Evolutionary conservation across 83 land plant genomes (phyloP), one percentile per base, ranked within the genome.

Genomic region (Picea abies): DNA sequence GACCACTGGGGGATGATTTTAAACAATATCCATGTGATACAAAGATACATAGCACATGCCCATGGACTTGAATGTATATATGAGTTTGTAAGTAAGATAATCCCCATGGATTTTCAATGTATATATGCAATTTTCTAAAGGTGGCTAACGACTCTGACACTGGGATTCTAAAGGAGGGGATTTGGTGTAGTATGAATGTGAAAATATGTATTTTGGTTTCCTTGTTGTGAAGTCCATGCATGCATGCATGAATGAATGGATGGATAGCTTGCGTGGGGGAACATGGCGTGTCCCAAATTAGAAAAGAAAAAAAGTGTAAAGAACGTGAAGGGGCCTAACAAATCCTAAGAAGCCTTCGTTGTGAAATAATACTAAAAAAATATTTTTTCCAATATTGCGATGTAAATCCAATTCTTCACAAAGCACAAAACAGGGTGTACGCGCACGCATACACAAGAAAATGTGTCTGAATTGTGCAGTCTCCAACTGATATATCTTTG

Each of bases 401-500:
- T 39, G 23, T 49, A 22, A 44, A 76, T 76, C 52, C 29, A 49
- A 39, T 4, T 23, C 26, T 76, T 23, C 52, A 52, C 60, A 22
- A 73, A 76, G 12, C 60, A 22, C 29, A 75, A 76, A 76, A 76
- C 12, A 58, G 25, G 25, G 60, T 76, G 78, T 76, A 14, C 14
- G 60, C 26, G 78, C 78, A 76, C 78, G 78, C 52, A 76, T 76
- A 60, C 60, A 19, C 78, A n/a, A 76, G 78, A 49, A 76, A 76
- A 76, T 76, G 41, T 76, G 78, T 76, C 78, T 76, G 78, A 15
- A 22, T 75, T 76, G 39, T 47, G 25, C 14, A 58, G 60, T 58
- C 60, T 15, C 60, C 16, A 14, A 29, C n/a, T 70, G 49, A 37
- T 70, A 32, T 69, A 37, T 70, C 52, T 49, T 11, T 22, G 60